Percentiles rank a stretch among this genome's conserved stretches.
These are phyloP conservation scores for Physocladia obscura DNA, from an alignment of 192 early-diverging fungal species.

Conservation along the genomic window DNA sequence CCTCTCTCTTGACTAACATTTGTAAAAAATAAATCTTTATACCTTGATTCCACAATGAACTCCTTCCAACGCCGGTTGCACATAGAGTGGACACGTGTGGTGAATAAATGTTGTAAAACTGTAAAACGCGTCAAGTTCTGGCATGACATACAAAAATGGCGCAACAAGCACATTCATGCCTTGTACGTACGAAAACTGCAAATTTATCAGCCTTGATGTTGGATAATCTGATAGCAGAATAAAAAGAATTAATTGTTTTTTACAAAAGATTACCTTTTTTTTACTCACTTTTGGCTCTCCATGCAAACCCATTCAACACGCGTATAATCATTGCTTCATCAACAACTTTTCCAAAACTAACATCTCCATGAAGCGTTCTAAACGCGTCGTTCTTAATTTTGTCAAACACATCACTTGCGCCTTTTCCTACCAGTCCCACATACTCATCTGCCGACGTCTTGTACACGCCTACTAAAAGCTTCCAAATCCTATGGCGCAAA, in stretches of 20 bases:
- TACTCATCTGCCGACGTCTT: constrained; percentile 73
- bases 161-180: constrained; percentile 93
- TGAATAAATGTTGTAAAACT: constrained; percentile 85
- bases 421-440: constrained; percentile 64
- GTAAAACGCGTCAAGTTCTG: constrained; percentile 89
- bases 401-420: constrained; percentile 69
- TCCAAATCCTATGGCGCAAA: constrained; percentile 69
- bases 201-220: constrained; percentile 47
- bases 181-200: constrained; percentile 80
- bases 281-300: constrained; percentile 71
- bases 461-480: constrained; percentile 70
- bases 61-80: constrained; percentile 83
- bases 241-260: not conserved
- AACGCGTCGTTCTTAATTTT: constrained; percentile 93
- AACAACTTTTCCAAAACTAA: constrained; percentile 68
- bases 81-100: constrained; percentile 87
- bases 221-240: constrained; percentile 48
- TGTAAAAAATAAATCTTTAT: constrained; percentile 26
- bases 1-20: not conserved
- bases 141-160: constrained; percentile 88
- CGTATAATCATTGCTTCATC: constrained; percentile 72
- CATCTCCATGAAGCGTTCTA: constrained; percentile 70
- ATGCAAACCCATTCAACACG: constrained; percentile 82
- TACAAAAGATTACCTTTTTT: not conserved
- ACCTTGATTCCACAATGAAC: constrained; percentile 88